Base-by-base conservation (phyloP, 1,139 yeast species). In the Torulaspora globosa region DNA sequence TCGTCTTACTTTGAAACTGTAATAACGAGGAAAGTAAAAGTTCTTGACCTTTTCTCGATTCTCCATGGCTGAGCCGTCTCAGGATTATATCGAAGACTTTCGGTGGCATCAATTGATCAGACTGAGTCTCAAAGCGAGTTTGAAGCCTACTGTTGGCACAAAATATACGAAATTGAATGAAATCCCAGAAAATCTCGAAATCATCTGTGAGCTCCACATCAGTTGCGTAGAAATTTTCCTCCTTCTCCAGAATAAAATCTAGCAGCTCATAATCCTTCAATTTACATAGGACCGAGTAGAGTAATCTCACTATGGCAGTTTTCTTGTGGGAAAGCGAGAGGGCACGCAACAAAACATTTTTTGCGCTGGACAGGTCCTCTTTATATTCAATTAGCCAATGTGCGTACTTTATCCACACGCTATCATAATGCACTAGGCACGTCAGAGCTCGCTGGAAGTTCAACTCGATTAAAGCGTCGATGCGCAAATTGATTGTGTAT, bases 371-470 rank as follows among this genome's bases (percentile, higher is more conserved):
- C 19, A 49, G 46, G 42, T 64, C 65, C 8, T 55, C 49, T 15
- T 52, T 43, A 27, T 37, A 30, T 6, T 55, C 55, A n/a, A 59
- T 50, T n/a, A 61, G 41, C 65, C 67, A 65, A 18, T 51, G 43
- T 3, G 65, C 56, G 41, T 62, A 65, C 39, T 58, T 53, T 4
- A 63, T 32, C 68, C 68, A 65, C 11, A 65, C 47, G 11, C 43
- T 28, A 30, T 64, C 67, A 27, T 60, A 60, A 40, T 60, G 63
- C 1, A 64, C 65, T 18, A 64, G 42, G 5, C 61, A 54, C 3
- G 56, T 15, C 18, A 63, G 36, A 1, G 66, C 65, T 40, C 69
- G 53, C 47, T 65, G 68, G 35, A 63, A 65, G 35, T 55, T 58
- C 24, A 62, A 30, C 39, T 60, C 55, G 1, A 52, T 55, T 18